Base-by-base conservation (phyloP, 1,284 basidiomycete species). In the Leucoagaricus sp. region DNA sequence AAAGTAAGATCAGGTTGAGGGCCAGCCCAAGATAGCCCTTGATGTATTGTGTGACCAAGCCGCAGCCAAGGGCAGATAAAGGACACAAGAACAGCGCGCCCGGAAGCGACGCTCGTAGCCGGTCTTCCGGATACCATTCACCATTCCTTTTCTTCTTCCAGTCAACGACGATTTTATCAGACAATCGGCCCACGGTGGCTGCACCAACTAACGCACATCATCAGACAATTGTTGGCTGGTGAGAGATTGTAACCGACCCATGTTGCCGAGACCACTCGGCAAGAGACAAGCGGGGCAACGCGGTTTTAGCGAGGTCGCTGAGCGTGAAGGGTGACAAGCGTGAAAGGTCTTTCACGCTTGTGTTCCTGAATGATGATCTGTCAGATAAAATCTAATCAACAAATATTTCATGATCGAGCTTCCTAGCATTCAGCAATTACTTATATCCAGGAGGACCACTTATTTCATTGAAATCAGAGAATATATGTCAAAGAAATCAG, bases 241-340 rank as follows among this genome's bases (percentile, higher is more conserved):
- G 46, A 29, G 7, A 31, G 38, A 12, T 8, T 12, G 3, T 41
- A 23, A 31, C 71, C n/a, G 48, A 73, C 73, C 61, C 60, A 71
- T 65, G 49, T 69, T 71, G 7, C 73, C 73, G 6, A 75, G 41
- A 2, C 72, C 73, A 13, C 57, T 53, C n/a, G 72, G 70, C 10
- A 74, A 52, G 63, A 74, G 74, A 56, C 71, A n/a, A n/a, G n/a
- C n/a, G n/a, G n/a, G n/a, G n/a, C n/a, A n/a, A n/a, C n/a, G n/a
- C n/a, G n/a, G n/a, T n/a, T n/a, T n/a, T n/a, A n/a, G n/a, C n/a
- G n/a, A n/a, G n/a, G n/a, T n/a, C n/a, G n/a, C n/a, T n/a, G n/a
- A n/a, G n/a, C n/a, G n/a, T n/a, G n/a, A n/a, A n/a, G n/a, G n/a
- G n/a, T n/a, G n/a, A n/a, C n/a, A n/a, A n/a, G n/a, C n/a, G n/a